Evolutionary conservation across 2,329 filamentous ascomycete species (phyloP).

Genomic region (Pseudonectria foliicola): DNA sequence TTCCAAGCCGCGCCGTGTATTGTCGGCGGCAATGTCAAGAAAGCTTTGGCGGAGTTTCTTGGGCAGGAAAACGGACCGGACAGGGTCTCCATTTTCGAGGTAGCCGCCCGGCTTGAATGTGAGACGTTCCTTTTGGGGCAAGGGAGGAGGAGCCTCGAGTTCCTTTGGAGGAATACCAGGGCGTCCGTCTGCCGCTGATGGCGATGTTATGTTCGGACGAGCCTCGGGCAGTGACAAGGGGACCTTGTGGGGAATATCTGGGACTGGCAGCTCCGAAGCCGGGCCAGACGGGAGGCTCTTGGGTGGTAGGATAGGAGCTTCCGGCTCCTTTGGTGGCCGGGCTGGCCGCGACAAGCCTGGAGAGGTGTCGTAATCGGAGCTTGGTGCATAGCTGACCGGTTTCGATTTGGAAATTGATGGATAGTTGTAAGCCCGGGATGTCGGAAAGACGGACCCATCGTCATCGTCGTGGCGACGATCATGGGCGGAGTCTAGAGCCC

Average conservation of each 20-base stretch:
- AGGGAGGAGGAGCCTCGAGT: conserved; percentile 16
- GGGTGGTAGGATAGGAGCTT: conserved; percentile 7
- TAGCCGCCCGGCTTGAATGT: conserved; percentile 71
- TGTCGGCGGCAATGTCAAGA: conserved; percentile 63
- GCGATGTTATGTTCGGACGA: conserved; percentile 13
- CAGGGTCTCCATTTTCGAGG: conserved; percentile 79
- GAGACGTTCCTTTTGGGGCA: conserved; percentile 50
- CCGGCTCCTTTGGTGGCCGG: conserved; percentile 26
- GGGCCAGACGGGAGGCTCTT: conserved; percentile 12
- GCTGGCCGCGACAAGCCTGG: conserved; percentile 23
- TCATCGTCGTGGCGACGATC: conserved; percentile 17
- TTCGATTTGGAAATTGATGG: conserved; percentile 48
- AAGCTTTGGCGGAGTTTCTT: conserved; percentile 67
- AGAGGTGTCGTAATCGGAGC: conserved; percentile 9
- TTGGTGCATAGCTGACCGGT: conserved; percentile 38
- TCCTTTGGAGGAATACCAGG: conserved; percentile 26
- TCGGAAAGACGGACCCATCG: conserved; percentile 21
- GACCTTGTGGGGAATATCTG: conserved; percentile 24
- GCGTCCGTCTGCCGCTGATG: conserved; percentile 3
- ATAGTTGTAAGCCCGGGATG: conserved; percentile 41
- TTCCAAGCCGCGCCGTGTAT: conserved; percentile 78
- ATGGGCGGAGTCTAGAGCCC: conserved; percentile 34
- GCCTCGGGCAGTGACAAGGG: conserved; percentile 16
- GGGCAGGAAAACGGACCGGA: conserved; percentile 84
- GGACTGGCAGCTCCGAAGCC: conserved; percentile 7